These are phyloP conservation scores for Apodospora peruviana DNA, from an alignment of 495 filamentous ascomycete genomes.

Conservation along the genomic window DNA sequence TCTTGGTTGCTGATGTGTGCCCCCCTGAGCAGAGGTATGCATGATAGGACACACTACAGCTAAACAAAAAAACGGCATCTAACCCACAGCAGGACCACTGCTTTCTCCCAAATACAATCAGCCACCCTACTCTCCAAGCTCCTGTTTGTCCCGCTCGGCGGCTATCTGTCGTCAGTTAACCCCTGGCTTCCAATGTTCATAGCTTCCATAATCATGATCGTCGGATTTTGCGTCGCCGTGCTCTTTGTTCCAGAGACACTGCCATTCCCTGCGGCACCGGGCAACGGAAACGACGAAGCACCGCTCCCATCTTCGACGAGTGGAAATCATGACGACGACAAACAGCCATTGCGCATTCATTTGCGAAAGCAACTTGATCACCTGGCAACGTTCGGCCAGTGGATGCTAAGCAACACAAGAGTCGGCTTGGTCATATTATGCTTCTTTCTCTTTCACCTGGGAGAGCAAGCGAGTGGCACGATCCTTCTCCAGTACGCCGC, in stretches of 20 bases:
- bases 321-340: not conserved
- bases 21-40: slow-evolving; percentile 25
- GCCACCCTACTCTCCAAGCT: slow-evolving; percentile 6
- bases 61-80: not conserved
- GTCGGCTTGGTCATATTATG: not conserved
- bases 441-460: slow-evolving; percentile 5
- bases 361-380: not conserved
- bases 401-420: not conserved
- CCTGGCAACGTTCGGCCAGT: not conserved
- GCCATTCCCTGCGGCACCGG: not conserved
- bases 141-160: slow-evolving; percentile 37
- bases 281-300: not conserved
- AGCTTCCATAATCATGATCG: slow-evolving; percentile 37
- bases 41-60: not conserved
- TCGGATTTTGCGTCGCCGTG: slow-evolving; percentile 15
- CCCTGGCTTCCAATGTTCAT: slow-evolving; percentile 49
- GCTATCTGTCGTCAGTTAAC: slow-evolving; percentile 38
- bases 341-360: not conserved
- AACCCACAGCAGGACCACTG: slow-evolving; percentile 27
- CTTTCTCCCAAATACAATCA: slow-evolving; percentile 46
- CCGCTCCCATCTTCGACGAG: not conserved
- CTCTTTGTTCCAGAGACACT: slow-evolving; percentile 42
- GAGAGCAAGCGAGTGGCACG: slow-evolving; percentile 12
- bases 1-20: slow-evolving; percentile 51
- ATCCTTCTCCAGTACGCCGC: slow-evolving; percentile 47